Evolutionary conservation across 78 protist genomes (phyloP), one percentile per base, ranked within the genome.

Genomic region (Emiliania huxleyi): DNA sequence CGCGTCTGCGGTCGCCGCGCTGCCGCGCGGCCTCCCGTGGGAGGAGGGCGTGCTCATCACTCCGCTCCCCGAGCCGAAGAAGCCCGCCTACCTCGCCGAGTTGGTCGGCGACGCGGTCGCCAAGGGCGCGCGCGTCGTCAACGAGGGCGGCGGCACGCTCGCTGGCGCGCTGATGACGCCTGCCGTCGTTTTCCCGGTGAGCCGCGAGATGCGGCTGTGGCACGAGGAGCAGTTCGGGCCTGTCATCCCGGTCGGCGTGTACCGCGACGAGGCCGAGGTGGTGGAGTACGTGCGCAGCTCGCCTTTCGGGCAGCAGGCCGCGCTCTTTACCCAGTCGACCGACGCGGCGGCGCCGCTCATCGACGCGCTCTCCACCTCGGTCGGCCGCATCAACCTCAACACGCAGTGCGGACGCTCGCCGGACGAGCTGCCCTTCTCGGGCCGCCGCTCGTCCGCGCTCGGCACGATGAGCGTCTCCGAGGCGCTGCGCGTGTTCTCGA

Each of bases 231-330:
- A 77, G 85, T 77, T 77, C 29, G 85, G 85, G 29, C 85, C 85
- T 1, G 48, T 77, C 85, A 23, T 77, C 2, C 85, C 85, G 48
- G 46, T 77, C 46, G 42, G 35, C 62, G 29, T 8, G 62, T 52
- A 15, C 8, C 15, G 62, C 8, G 29, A 15, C 62, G n/a, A n/a
- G n/a, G n/a, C n/a, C n/a, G n/a, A n/a, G n/a, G n/a, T n/a, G n/a
- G n/a, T n/a, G n/a, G n/a, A n/a, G n/a, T n/a, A n/a, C n/a, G n/a
- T n/a, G n/a, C n/a, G n/a, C n/a, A n/a, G n/a, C n/a, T n/a, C n/a
- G n/a, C n/a, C n/a, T n/a, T n/a, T n/a, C n/a, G 93, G 94, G 33
- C 95, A 94, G 95, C 95, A 94, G 73, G 93, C 87, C 2, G 40
- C 92, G 43, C 11, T 93, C 56, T 93, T 93, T 79, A 35, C 94